phyloP scores from a whole-genome alignment of 805 yeast species.

The Candida schatavii region DNA sequence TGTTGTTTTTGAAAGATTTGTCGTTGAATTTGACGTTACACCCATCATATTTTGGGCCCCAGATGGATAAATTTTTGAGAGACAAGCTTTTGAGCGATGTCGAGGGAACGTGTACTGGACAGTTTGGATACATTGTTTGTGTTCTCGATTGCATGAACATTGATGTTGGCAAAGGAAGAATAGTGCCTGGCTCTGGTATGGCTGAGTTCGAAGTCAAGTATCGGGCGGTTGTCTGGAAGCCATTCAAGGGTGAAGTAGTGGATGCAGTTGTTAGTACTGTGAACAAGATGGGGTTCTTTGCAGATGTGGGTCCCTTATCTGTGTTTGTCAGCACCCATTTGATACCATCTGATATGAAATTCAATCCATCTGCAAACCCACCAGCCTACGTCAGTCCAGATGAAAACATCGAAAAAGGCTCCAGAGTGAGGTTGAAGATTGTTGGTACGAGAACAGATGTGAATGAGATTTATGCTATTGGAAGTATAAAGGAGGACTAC shows the following conservation, averaged over 20 bases:
- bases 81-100: constrained; percentile 91
- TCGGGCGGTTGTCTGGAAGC: constrained; percentile 96
- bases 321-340: constrained; percentile 94
- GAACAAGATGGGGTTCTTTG: constrained; percentile 92
- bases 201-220: constrained; percentile 97
- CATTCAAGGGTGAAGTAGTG: constrained; percentile 98
- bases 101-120: constrained; percentile 98
- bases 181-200: constrained; percentile 86
- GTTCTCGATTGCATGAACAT: constrained; percentile 92
- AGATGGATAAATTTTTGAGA: constrained; percentile 90
- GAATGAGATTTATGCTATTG: constrained; percentile 95
- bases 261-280: constrained; percentile 95
- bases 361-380: constrained; percentile 93
- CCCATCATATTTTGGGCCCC: constrained; percentile 97
- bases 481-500: constrained; percentile 96
- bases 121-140: constrained; percentile 95
- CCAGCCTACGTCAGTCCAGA: constrained; percentile 97
- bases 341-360: constrained; percentile 90
- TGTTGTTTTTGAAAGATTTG: constrained; percentile 70
- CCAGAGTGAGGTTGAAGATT: constrained; percentile 88
- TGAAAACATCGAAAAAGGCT: constrained; percentile 91
- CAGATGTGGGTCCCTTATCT: constrained; percentile 95
- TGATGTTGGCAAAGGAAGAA: constrained; percentile 91
- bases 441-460: constrained; percentile 98
- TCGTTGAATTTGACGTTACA: constrained; percentile 89